phyloP scores from a whole-genome alignment of 768 basidiomycete species.

The Rhodocollybia butyracea region DNA sequence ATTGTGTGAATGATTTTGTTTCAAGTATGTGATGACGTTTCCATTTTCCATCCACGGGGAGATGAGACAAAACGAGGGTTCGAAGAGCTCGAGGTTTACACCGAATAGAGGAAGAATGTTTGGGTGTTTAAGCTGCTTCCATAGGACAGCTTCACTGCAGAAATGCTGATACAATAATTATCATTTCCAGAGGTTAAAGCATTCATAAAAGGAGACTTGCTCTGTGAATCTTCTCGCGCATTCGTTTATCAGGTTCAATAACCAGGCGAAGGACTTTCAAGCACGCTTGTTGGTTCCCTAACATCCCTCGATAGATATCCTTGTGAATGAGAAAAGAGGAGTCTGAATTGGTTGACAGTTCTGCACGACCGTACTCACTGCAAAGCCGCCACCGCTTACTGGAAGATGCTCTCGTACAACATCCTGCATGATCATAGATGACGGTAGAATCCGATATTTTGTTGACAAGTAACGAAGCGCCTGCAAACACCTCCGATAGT shows the following conservation, averaged over 20 bases:
- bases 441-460: slow-evolving; percentile 13
- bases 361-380: slow-evolving; percentile 15
- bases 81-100: slow-evolving; percentile 12
- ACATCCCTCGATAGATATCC: slow-evolving; percentile 2
- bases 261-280: slow-evolving; percentile 4
- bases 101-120: slow-evolving; percentile 20
- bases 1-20: neutral
- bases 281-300: neutral
- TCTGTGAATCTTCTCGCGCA: neutral
- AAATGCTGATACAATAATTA: slow-evolving; percentile 10
- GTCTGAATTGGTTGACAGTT: neutral
- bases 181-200: neutral
- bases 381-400: slow-evolving; percentile 25
- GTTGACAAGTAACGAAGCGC: neutral
- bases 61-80: slow-evolving; percentile 16
- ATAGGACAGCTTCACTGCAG: slow-evolving; percentile 18
- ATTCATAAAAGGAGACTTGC: neutral
- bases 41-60: slow-evolving; percentile 22
- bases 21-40: slow-evolving; percentile 9
- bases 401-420: slow-evolving; percentile 11
- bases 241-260: neutral
- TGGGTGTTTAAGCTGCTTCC: slow-evolving; percentile 17
- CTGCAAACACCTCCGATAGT: neutral
- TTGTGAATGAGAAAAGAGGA: neutral
- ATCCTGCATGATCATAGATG: slow-evolving; percentile 19